phyloP scores from a whole-genome alignment of 2,329 filamentous ascomycete species.

The Cercospora sesami region DNA sequence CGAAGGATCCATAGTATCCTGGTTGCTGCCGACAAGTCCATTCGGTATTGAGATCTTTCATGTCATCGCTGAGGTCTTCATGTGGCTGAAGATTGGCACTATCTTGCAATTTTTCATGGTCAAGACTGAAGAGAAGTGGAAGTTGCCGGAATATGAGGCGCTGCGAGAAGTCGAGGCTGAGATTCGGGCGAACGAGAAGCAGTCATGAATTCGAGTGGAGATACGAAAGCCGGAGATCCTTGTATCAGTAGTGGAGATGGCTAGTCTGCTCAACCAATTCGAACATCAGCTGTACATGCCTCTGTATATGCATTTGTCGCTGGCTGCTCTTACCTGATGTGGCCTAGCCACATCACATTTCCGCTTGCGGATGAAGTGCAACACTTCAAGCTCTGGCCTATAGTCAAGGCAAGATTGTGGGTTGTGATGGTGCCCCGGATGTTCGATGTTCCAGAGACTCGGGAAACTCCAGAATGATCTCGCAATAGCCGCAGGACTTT shows the following conservation, averaged over 20 bases:
- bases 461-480: too few relatives aligned
- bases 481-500: not conserved
- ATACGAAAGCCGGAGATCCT: not conserved
- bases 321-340: not conserved
- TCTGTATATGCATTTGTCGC: not conserved
- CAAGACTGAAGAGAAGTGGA: constrained; percentile 7
- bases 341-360: not conserved
- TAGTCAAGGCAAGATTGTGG: not conserved
- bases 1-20: constrained; percentile 23
- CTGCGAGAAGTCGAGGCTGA: not conserved
- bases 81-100: constrained; percentile 17
- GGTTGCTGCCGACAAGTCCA: constrained; percentile 36
- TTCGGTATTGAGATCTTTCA: constrained; percentile 35
- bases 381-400: not conserved
- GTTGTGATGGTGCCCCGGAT: not conserved
- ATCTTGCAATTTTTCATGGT: constrained; percentile 15
- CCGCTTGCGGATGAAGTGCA: not conserved
- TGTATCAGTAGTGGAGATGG: not conserved
- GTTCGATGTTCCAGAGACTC: not conserved
- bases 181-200: not conserved
- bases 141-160: constrained; percentile 10
- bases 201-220: not conserved
- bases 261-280: too few relatives aligned
- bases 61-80: constrained; percentile 22
- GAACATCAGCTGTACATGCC: not conserved